Conservation (phyloP, 1,284 basidiomycete genomes). For the Pyrrhoderma lamaoense region DNA sequence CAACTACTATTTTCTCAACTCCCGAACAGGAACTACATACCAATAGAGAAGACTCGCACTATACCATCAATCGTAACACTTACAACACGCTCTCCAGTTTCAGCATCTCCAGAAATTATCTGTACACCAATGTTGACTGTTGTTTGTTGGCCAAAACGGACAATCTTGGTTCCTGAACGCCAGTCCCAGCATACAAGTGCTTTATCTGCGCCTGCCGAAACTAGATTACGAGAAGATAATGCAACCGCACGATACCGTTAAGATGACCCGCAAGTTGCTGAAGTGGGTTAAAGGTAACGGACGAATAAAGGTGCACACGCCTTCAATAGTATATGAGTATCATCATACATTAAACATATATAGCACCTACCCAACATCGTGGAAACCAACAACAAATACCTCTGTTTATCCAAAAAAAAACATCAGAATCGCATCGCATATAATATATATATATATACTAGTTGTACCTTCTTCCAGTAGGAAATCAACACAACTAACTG, state of each 20-base stretch:
- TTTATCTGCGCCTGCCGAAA: constrained; percentile 83
- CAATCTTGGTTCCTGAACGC: constrained; percentile 79
- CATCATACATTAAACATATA: neutral
- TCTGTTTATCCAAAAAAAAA: constrained; percentile 39
- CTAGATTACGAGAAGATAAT: constrained; percentile 75
- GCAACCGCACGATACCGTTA: constrained; percentile 85
- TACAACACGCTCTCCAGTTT: constrained; percentile 73
- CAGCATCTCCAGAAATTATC: constrained; percentile 49
- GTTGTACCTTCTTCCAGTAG: constrained; percentile 65
- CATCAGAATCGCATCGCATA: constrained; percentile 10
- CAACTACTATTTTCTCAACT: neutral
- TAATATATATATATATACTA: neutral
- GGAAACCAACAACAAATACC: constrained; percentile 87
- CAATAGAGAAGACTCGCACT: constrained; percentile 84
- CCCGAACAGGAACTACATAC: constrained; percentile 34
- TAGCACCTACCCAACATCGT: constrained; percentile 69
- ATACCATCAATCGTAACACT: constrained; percentile 90
- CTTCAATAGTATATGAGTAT: constrained; percentile 29
- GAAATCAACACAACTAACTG: constrained; percentile 87
- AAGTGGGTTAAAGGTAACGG: constrained; percentile 69
- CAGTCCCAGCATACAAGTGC: constrained; percentile 92
- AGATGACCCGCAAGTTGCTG: constrained; percentile 81
- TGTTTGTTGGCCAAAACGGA: constrained; percentile 88
- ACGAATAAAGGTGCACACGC: constrained; percentile 76
- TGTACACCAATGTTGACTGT: constrained; percentile 89